Conservation (phyloP, 2,329 filamentous ascomycete genomes). For the Aspergillus sp. region DNA sequence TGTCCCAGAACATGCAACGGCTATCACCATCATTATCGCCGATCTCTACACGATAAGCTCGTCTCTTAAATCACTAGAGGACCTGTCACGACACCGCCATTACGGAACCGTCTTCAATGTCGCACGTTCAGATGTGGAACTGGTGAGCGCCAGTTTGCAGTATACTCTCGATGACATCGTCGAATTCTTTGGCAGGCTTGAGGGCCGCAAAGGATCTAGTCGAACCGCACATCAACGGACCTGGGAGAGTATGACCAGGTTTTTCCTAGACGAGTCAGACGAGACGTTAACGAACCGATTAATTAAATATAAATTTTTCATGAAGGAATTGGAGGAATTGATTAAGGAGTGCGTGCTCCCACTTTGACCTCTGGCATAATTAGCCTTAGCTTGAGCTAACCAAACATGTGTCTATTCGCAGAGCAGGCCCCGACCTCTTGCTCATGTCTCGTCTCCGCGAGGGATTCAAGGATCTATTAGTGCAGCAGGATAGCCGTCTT, state of each 20-base stretch:
- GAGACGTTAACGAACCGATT: constrained; percentile 50
- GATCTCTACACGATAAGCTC: constrained; percentile 57
- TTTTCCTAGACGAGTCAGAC: constrained; percentile 49
- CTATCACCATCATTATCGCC: constrained; percentile 55
- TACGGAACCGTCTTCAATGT: constrained; percentile 39
- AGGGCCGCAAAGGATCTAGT: constrained; percentile 24
- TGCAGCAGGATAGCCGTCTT: constrained; percentile 31
- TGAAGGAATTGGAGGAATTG: constrained; percentile 46
- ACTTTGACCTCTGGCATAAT: not conserved
- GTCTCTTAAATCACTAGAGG: constrained; percentile 50
- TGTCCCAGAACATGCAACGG: constrained; percentile 52
- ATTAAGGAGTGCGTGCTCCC: constrained; percentile 46
- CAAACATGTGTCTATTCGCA: constrained; percentile 10
- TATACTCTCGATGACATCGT: constrained; percentile 54
- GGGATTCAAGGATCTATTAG: constrained; percentile 27
- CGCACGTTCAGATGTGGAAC: constrained; percentile 49
- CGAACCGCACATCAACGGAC: constrained; percentile 46
- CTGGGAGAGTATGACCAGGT: constrained; percentile 52
- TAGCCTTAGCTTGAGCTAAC: constrained; percentile 10
- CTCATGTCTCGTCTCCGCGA: constrained; percentile 28
- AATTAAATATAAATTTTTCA: constrained; percentile 51
- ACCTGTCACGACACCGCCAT: constrained; percentile 40
- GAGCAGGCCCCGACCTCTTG: constrained; percentile 26
- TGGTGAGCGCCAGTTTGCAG: constrained; percentile 50
- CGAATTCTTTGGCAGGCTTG: constrained; percentile 45